These are phyloP conservation scores for Maudiozyma humilis DNA, from an alignment of 1,139 yeast genomes.

Conservation along the genomic window DNA sequence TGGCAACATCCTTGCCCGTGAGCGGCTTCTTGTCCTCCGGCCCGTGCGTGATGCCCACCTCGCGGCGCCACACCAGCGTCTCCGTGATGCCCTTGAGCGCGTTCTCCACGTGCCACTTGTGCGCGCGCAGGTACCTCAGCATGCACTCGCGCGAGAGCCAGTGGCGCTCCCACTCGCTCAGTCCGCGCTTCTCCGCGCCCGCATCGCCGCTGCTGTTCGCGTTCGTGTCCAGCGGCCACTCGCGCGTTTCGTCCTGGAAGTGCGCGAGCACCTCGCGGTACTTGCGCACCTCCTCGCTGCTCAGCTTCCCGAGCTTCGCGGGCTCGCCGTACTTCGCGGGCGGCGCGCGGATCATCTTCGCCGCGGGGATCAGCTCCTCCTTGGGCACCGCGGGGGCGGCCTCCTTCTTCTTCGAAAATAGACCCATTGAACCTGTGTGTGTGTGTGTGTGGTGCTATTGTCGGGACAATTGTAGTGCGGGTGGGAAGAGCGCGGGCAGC, in stretches of 20 bases:
- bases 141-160: conserved; percentile 90
- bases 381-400: conserved; percentile 8
- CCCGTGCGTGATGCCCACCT: conserved; percentile 68
- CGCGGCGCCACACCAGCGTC: conserved; percentile 82
- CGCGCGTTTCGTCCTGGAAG: conserved; percentile 41
- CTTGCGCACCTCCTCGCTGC: conserved; percentile 45
- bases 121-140: conserved; percentile 76
- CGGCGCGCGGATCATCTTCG: conserved; percentile 18
- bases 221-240: conserved; percentile 29
- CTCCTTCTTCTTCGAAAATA: conserved; percentile 22
- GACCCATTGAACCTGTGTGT: conserved; percentile 18
- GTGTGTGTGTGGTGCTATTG: background rate
- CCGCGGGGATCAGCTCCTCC: conserved; percentile 21
- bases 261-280: conserved; percentile 50
- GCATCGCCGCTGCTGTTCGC: no score
- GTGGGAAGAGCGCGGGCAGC: background rate
- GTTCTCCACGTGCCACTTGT: conserved; percentile 69
- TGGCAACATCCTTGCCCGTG: conserved; percentile 52
- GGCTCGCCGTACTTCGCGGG: conserved; percentile 18
- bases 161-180: conserved; percentile 59
- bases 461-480: background rate
- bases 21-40: conserved; percentile 34
- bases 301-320: conserved; percentile 32
- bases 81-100: conserved; percentile 68
- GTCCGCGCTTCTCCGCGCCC: conserved; percentile 27